Conservation (phyloP, 2,329 filamentous ascomycete genomes). For the Trichoderma brevicompactum region DNA sequence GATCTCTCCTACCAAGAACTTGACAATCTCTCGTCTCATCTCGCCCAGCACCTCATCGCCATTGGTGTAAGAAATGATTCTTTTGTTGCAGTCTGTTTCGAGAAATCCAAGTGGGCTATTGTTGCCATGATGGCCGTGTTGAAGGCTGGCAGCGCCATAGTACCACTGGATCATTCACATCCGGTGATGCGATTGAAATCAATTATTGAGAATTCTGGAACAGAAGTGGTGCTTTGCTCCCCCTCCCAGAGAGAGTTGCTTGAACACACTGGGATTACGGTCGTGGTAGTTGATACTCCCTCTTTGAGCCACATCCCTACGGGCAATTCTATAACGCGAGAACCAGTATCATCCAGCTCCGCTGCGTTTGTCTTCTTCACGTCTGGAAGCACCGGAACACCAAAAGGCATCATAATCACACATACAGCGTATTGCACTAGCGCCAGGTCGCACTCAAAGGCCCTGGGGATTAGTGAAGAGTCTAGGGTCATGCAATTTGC, state of each 20-base stretch:
- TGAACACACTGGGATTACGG: no score
- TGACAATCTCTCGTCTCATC: no score
- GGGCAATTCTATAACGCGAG: no score
- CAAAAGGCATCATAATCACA: constrained; percentile 34
- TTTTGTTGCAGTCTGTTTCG: not conserved
- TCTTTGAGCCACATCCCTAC: no score
- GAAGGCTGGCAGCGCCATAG: not conserved
- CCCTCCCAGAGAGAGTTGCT: no score
- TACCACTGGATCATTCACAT: not conserved
- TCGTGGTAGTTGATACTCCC: no score
- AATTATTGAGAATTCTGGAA: not conserved
- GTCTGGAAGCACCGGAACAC: constrained; percentile 36
- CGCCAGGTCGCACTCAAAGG: not conserved
- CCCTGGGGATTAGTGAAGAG: not conserved
- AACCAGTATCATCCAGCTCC: not conserved
- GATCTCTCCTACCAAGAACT: no score
- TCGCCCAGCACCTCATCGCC: no score
- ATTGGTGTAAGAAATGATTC: no score
- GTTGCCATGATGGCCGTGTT: no score
- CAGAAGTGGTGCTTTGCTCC: not conserved
- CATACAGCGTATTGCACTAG: no score
- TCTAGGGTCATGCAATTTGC: not conserved
- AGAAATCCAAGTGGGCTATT: constrained; percentile 8
- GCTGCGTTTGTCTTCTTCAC: constrained; percentile 34
- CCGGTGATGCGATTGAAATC: not conserved